Evolutionary conservation across 2,329 filamentous ascomycete species (phyloP), one percentile per base, ranked within the genome.

Genomic region (Hymenoscyphus scutula): DNA sequence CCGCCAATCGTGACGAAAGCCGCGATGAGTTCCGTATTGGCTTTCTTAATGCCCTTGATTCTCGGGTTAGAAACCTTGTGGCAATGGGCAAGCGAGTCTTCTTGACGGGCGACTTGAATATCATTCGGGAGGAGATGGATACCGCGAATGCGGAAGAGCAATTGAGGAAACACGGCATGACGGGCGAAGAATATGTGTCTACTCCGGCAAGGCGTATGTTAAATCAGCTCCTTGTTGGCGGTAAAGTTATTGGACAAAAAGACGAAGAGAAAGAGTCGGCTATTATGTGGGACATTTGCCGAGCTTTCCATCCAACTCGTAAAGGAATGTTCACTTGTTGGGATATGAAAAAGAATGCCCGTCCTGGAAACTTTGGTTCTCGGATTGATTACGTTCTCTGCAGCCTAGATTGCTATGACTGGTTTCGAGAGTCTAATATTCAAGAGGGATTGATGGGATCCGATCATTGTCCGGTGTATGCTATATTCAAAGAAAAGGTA

Each of bases 291-390:
- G 95, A 99, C 77, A 80, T 96, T 19, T 93, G 90, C 69, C 85
- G 95, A 56, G 84, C 84, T 29, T 96, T 93, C 72, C 90, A 97
- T 72, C 89, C 91, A 0, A 77, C 80, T n/a, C 84, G 95, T 45
- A 80, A 81, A 65, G 92, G 92, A 64, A 98, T 99, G 95, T 98
- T 92, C 75, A 98, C 95, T 0, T 97, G 94, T 75, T 98, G 94
- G 94, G 92, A 98, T 67, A 93, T 91, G 58, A 93, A 90, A 74
- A 90, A 92, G 72, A 98, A 98, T 75, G 91, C 91, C n/a, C 83
- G 95, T n/a, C 94, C 94, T 2, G 92, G 91, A 2, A 98, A 98
- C 74, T 96, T 89, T 75, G 95, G 95, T 5, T 89, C 91, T 60
- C 86, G 95, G 38, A 98, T 98, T 69, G 95, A 99, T 76, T 98